Evolutionary conservation across 352 stramenopile species (phyloP).

Genomic region (Globisporangium irregulare): DNA sequence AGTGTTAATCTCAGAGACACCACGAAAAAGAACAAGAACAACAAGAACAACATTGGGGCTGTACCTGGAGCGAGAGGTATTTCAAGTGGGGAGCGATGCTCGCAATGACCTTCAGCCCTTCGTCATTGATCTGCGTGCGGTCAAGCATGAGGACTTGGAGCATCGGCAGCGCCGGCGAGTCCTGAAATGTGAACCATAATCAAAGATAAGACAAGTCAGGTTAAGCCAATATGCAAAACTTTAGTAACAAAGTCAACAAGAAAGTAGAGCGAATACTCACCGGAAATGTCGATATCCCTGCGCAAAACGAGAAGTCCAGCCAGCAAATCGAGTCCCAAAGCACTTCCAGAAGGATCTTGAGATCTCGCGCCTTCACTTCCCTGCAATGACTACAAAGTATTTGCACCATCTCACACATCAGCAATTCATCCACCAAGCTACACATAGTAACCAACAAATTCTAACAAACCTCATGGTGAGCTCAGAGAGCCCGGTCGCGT

Average conservation of each 20-base stretch:
- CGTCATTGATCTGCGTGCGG: slow-evolving; percentile 47
- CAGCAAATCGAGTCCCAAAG: slow-evolving; percentile 32
- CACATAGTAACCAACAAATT: not conserved
- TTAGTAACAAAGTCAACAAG: not conserved
- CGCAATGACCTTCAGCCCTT: slow-evolving; percentile 35
- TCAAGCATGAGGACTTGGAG: slow-evolving; percentile 68
- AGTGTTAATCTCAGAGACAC: not conserved
- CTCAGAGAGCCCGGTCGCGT: slow-evolving; percentile 34
- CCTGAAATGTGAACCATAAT: not conserved
- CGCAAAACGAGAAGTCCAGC: slow-evolving; percentile 56
- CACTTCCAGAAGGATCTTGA: slow-evolving; percentile 31
- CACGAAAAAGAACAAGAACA: not conserved
- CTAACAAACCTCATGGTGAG: slow-evolving; percentile 44
- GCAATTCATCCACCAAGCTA: not conserved
- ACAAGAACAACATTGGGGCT: not conserved
- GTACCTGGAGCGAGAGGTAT: slow-evolving; percentile 68
- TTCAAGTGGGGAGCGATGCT: slow-evolving; percentile 33
- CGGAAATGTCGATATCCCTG: slow-evolving; percentile 38
- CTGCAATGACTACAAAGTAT: slow-evolving; percentile 27
- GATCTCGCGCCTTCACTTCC: slow-evolving; percentile 25
- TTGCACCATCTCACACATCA: too few species aligned
- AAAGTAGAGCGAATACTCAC: slow-evolving; percentile 19
- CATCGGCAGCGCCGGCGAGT: slow-evolving; percentile 24
- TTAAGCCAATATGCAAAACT: not conserved
- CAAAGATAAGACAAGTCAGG: not conserved